phyloP scores from a whole-genome alignment of 1,284 basidiomycete genomes.

The Ceratobasidium sp. region DNA sequence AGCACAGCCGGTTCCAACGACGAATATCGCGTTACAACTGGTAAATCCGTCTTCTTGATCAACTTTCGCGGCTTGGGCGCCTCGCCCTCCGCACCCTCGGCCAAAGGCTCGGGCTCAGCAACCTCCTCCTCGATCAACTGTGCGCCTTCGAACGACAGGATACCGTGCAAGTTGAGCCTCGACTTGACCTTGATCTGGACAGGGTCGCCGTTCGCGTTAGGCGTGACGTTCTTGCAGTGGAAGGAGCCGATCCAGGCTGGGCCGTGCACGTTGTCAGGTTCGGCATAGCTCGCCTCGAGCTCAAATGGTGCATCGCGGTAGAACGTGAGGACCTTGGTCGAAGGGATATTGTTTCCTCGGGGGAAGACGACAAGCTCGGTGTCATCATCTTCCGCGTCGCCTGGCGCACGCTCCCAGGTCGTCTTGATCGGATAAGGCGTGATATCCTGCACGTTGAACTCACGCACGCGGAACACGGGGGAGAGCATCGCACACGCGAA shows the following conservation, averaged over 20 bases:
- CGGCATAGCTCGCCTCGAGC: conserved; percentile 83
- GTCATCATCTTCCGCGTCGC: conserved; percentile 84
- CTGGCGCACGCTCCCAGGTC: conserved; percentile 77
- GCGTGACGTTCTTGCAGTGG: conserved; percentile 80
- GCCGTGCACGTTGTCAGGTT: conserved; percentile 78
- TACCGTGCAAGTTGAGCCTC: conserved; percentile 83
- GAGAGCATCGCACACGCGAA: conserved; percentile 95
- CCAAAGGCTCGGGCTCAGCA: conserved; percentile 68
- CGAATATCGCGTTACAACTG: conserved; percentile 71
- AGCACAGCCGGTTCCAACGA: conserved; percentile 71
- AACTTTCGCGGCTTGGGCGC: conserved; percentile 72
- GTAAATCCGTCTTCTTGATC: conserved; percentile 82
- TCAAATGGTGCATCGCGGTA: conserved; percentile 88
- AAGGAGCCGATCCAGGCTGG: conserved; percentile 80
- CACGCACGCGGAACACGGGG: conserved; percentile 94
- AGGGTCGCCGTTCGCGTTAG: conserved; percentile 73
- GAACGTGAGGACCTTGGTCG: conserved; percentile 95
- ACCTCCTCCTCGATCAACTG: conserved; percentile 77
- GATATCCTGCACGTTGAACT: conserved; percentile 88
- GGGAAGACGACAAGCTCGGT: conserved; percentile 90
- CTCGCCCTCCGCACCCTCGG: conserved; percentile 61
- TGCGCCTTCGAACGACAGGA: conserved; percentile 84
- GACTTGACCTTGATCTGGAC: conserved; percentile 90
- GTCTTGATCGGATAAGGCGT: conserved; percentile 88
- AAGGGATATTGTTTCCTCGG: conserved; percentile 82